Evolutionary conservation across 768 basidiomycete species (phyloP).

Genomic region (Mycena rebaudengoi): DNA sequence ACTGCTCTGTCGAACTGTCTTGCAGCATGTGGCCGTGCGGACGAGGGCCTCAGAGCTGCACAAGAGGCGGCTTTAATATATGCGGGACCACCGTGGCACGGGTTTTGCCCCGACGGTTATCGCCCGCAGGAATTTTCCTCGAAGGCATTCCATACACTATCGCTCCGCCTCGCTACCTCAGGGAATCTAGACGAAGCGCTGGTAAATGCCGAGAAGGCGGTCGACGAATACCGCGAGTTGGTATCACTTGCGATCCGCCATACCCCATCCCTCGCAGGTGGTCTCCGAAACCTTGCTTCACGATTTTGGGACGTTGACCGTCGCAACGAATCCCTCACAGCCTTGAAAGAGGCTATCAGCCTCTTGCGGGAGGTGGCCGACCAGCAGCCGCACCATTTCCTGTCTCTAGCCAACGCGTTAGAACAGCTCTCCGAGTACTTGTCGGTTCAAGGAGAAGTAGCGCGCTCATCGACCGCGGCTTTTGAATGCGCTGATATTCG

Average conservation of each 20-base stretch:
- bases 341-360: not conserved
- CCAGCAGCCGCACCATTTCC: too few species aligned
- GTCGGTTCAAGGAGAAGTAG: too few species aligned
- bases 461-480: too few species aligned
- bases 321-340: not conserved
- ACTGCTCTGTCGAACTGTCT: conserved; percentile 6
- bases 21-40: not conserved
- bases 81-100: not conserved
- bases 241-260: not conserved
- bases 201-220: not conserved
- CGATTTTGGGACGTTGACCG: not conserved
- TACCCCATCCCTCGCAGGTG: not conserved
- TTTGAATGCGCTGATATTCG: too few species aligned
- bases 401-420: too few species aligned
- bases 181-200: not conserved
- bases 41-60: not conserved
- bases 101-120: not conserved
- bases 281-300: not conserved
- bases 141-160: not conserved
- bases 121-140: not conserved
- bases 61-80: not conserved
- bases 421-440: too few species aligned
- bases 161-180: not conserved
- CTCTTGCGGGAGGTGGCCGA: not conserved
- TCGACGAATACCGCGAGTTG: not conserved